These are phyloP conservation scores for Tylopilus intermedius DNA, from an alignment of 768 basidiomycete genomes.

Conservation along the genomic window DNA sequence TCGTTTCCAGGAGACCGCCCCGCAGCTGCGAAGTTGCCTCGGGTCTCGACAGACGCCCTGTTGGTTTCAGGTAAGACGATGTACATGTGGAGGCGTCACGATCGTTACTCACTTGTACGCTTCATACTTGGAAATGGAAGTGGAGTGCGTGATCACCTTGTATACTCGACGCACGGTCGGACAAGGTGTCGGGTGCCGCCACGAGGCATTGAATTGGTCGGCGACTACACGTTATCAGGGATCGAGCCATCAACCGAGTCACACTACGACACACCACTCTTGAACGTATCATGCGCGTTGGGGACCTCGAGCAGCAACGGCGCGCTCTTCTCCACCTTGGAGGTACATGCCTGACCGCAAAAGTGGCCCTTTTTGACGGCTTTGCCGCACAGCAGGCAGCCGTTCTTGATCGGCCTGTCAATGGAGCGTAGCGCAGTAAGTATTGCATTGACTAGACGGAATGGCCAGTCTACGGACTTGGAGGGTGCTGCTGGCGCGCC, in stretches of 20 bases:
- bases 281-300: slow-evolving; percentile 55
- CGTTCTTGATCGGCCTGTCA: slow-evolving; percentile 33
- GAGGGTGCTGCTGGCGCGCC: slow-evolving; percentile 21
- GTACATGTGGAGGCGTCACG: neutral
- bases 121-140: slow-evolving; percentile 51
- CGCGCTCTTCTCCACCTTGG: slow-evolving; percentile 50
- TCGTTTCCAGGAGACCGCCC: slow-evolving; percentile 64
- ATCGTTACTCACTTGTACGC: slow-evolving; percentile 48
- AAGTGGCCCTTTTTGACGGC: slow-evolving; percentile 60
- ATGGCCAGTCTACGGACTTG: slow-evolving; percentile 27
- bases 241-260: neutral
- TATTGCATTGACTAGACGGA: slow-evolving; percentile 25
- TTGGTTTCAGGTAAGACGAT: slow-evolving; percentile 1
- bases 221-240: slow-evolving; percentile 37
- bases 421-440: slow-evolving; percentile 27
- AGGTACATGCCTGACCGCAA: slow-evolving; percentile 51
- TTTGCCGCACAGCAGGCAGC: slow-evolving; percentile 60
- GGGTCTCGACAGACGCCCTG: slow-evolving; percentile 53
- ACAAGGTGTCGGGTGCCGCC: slow-evolving; percentile 57
- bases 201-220: slow-evolving; percentile 65
- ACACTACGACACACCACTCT: slow-evolving; percentile 44
- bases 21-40: slow-evolving; percentile 50
- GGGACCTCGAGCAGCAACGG: slow-evolving; percentile 60
- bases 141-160: slow-evolving; percentile 52
- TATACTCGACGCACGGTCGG: slow-evolving; percentile 59